These are phyloP conservation scores for Fomitopsis palustris DNA, from an alignment of 1,284 basidiomycete genomes.

Conservation along the genomic window DNA sequence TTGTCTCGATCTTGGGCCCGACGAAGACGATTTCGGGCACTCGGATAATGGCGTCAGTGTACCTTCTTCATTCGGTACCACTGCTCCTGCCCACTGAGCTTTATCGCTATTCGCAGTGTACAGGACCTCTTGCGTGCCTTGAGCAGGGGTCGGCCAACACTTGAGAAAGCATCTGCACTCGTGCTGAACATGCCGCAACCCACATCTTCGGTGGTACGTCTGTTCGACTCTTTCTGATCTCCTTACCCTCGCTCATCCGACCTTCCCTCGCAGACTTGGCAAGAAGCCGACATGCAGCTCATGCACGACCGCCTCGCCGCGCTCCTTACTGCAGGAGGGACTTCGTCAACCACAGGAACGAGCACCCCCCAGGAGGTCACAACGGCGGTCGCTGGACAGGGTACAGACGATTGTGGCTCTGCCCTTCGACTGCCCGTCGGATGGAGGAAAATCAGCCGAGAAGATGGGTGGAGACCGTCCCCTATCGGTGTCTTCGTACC, in stretches of 20 bases:
- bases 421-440: slow-evolving; percentile 31
- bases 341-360: neutral
- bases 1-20: slow-evolving; percentile 49
- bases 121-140: slow-evolving; percentile 37
- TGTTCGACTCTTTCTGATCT: neutral
- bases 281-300: slow-evolving; percentile 38
- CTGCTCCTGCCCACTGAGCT: neutral
- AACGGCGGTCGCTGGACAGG: neutral
- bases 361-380: neutral
- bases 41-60: slow-evolving; percentile 35
- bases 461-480: slow-evolving; percentile 52
- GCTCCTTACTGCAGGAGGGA: slow-evolving; percentile 25
- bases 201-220: slow-evolving; percentile 1
- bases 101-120: slow-evolving; percentile 24
- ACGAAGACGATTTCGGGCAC: slow-evolving; percentile 17
- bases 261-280: slow-evolving; percentile 39
- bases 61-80: neutral
- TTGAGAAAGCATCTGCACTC: slow-evolving; percentile 31
- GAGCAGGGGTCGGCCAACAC: slow-evolving; percentile 31
- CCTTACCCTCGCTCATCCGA: neutral
- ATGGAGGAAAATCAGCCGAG: slow-evolving; percentile 46
- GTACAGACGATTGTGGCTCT: neutral
- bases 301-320: slow-evolving; percentile 53
- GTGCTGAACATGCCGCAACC: slow-evolving; percentile 9
- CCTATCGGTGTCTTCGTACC: slow-evolving; percentile 57